A percentile compares a stretch with the other conserved stretches of the same genome.
Evolutionary conservation across 1,139 yeast genomes (phyloP).

Genomic region (Zygosaccharomyces pseudobailii): DNA sequence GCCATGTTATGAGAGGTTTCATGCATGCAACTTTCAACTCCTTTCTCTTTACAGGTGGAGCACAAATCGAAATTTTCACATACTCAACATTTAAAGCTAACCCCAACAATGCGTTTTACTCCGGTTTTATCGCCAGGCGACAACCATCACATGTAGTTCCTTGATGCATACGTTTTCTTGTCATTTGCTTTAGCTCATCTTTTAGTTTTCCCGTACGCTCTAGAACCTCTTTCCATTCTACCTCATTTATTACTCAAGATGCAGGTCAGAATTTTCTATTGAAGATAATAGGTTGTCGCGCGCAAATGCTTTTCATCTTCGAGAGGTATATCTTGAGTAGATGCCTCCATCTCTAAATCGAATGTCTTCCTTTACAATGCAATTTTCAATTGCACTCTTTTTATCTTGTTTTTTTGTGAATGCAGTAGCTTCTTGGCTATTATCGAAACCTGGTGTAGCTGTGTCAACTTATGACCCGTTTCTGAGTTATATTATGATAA

Average conservation of each 20-base stretch:
- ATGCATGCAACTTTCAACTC: conserved; percentile 26
- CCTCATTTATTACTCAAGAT: neutral
- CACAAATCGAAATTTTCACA: conserved; percentile 57
- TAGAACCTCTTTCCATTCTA: neutral
- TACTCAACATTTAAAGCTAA: conserved; percentile 49
- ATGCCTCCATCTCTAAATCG: neutral
- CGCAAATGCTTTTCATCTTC: neutral
- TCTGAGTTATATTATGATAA: too few relatives aligned
- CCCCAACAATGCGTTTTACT: conserved; percentile 38
- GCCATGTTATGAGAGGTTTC: conserved; percentile 28
- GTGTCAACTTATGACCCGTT: too few relatives aligned
- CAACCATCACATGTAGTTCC: conserved; percentile 17
- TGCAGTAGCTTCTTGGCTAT: too few relatives aligned
- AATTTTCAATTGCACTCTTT: too few relatives aligned
- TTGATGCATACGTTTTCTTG: conserved; percentile 4
- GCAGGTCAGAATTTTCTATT: neutral
- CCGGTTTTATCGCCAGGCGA: conserved; percentile 1
- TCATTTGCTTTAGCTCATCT: neutral
- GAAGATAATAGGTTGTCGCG: neutral
- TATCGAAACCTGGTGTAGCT: too few relatives aligned
- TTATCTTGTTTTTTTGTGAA: too few relatives aligned
- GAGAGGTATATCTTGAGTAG: neutral
- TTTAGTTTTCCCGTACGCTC: neutral
- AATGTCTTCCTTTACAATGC: too few relatives aligned
- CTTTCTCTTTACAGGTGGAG: conserved; percentile 41